These are phyloP conservation scores for Melastoma malabathricum DNA, from an alignment of 345 rosid species.

Conservation along the genomic window DNA sequence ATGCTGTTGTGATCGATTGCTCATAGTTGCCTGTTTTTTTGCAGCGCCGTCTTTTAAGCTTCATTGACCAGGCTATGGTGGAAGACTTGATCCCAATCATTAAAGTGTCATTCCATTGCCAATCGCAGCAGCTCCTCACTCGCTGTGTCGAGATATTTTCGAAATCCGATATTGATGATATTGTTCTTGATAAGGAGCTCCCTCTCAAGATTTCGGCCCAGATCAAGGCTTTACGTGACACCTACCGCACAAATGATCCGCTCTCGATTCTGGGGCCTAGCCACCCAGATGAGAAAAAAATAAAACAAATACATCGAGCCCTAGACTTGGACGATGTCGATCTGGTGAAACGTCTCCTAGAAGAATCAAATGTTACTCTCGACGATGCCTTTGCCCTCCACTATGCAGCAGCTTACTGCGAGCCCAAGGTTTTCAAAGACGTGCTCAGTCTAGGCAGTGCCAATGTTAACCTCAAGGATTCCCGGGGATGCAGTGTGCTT, in stretches of 20 bases:
- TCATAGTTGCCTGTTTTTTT: slow-evolving; percentile 2
- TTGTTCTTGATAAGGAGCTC: slow-evolving; percentile 23
- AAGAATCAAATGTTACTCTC: slow-evolving; percentile 19
- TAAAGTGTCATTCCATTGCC: slow-evolving; percentile 22
- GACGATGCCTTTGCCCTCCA: slow-evolving; percentile 32
- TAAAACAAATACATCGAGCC: slow-evolving; percentile 28
- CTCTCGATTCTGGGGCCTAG: slow-evolving; percentile 1
- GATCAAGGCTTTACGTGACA: slow-evolving; percentile 12
- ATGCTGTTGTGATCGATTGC: no score
- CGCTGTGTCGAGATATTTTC: slow-evolving; percentile 16
- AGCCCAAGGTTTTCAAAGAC: slow-evolving; percentile 29
- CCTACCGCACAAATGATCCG: slow-evolving; percentile 6
- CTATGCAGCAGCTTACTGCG: slow-evolving; percentile 37
- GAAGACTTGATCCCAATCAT: slow-evolving; percentile 34
- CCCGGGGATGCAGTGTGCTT: slow-evolving; percentile 28
- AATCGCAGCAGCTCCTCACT: slow-evolving; percentile 14
- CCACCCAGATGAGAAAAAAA: slow-evolving; percentile 12
- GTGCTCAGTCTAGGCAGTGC: slow-evolving; percentile 19
- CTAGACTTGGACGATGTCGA: slow-evolving; percentile 32
- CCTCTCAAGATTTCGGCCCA: slow-evolving; percentile 13
- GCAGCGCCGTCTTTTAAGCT: slow-evolving; percentile 29
- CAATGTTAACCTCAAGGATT: slow-evolving; percentile 21
- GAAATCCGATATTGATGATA: slow-evolving; percentile 19
- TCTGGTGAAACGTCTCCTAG: slow-evolving; percentile 19
- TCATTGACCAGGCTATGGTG: slow-evolving; percentile 21